Evolutionary conservation across 495 filamentous ascomycete genomes (phyloP).

Genomic region (Aspergillus saccharolyticus): DNA sequence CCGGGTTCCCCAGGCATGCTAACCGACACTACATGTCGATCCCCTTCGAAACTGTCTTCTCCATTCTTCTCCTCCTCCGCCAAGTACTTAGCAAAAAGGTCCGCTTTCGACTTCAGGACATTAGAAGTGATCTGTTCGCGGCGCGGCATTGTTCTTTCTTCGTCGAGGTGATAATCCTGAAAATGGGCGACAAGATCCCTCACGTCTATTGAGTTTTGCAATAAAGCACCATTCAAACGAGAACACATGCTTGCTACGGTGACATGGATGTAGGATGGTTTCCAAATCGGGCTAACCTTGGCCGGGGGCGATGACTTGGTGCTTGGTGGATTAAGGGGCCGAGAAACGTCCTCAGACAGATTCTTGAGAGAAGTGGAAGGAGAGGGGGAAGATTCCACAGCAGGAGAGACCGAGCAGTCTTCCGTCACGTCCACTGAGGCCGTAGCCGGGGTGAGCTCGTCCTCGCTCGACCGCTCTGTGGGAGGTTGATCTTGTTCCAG

Average conservation of each 20-base stretch:
- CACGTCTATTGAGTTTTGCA: slow-evolving; percentile 29
- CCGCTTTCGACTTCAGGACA: background rate
- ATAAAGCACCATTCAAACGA: slow-evolving; percentile 28
- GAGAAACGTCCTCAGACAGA: no score
- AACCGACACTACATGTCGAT: background rate
- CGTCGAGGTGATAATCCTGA: slow-evolving; percentile 31
- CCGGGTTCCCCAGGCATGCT: background rate
- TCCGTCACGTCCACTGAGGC: no score
- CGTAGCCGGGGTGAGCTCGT: no score
- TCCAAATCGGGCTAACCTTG: no score
- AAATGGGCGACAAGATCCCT: slow-evolving; percentile 29
- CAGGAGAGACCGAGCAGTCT: no score
- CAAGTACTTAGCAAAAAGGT: background rate
- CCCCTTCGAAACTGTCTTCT: background rate
- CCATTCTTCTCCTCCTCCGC: background rate
- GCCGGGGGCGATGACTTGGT: no score
- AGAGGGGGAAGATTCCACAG: no score
- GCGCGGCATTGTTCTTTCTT: slow-evolving; percentile 19
- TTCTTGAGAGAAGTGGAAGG: no score
- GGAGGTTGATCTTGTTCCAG: background rate
- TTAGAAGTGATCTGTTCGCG: background rate
- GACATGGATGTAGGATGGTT: background rate
- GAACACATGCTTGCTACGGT: background rate
- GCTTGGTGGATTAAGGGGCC: no score
- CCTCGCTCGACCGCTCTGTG: background rate